Evolutionary conservation across 805 yeast genomes (phyloP), one percentile per base, ranked within the genome.

Genomic region (Candida insectalens): DNA sequence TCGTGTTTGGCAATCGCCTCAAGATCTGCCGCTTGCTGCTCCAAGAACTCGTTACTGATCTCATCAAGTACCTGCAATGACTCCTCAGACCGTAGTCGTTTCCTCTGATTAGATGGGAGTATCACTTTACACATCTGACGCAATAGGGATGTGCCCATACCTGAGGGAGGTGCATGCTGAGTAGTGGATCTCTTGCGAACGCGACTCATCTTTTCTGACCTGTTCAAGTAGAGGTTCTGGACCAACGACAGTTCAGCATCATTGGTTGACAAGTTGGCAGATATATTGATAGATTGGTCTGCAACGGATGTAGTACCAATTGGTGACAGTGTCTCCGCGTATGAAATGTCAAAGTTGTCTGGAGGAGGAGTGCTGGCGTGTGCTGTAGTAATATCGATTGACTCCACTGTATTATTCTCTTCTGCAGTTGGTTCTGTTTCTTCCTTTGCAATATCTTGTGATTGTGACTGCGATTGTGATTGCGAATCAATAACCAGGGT

Each of bases 21-120:
- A 30, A 64, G 44, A 37, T 63, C 67, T 1, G 33, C 37, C 41
- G 59, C 36, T 36, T 63, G 56, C 16, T 57, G 59, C 17, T 43
- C 39, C 27, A 65, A 45, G 30, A 65, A 65, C 27, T 53, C 57
- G 16, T 50, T 47, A 2, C 65, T 57, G 28, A 57, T 50, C 9
- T 43, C 43, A 19, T 59, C 59, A 15, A 65, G 36, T n/a, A 44
- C 36, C n/a, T 35, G 27, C 17, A 55, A 36, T 0, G 53, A 32
- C 5, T 52, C 52, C 2, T 37, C 29, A 0, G 56, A 46, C 4
- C 47, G 30, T 15, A 47, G 34, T 30, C 42, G 45, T 19, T 40
- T 32, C 7, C 35, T 41, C 16, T 38, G 19, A 6, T 33, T 35
- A 17, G 37, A 40, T 4, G 52, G 49, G 6, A 45, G 33, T 4